Evolutionary conservation across 139 green algal genomes (phyloP), one percentile per base, ranked within the genome.

Genomic region (Chlamydomonas eustigma): DNA sequence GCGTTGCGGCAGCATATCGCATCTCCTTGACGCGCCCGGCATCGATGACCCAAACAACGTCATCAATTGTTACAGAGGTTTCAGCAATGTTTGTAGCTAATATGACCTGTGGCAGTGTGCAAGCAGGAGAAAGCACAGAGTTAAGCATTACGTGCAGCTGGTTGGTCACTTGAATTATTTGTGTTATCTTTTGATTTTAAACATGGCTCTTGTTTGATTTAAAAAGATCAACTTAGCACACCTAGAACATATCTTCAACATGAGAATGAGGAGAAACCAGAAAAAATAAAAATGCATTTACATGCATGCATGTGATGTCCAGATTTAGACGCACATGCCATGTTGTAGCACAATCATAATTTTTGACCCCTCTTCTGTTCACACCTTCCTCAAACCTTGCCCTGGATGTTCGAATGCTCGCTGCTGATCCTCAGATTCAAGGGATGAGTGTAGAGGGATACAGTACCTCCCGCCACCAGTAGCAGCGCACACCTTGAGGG

Each of bases 81-180:
- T 95, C 95, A 2, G 93, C 93, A 68, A 97, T 90, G 85, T 97
- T 97, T 39, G 93, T 97, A 4, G 93, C 84, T 39, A 97, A 87
- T 69, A 97, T 90, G 12, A 98, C 78, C 81, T 58, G 44, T 18
- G 18, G n/a, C n/a, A n/a, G n/a, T n/a, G n/a, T n/a, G n/a, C n/a
- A n/a, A n/a, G n/a, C n/a, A n/a, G n/a, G n/a, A n/a, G n/a, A n/a
- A n/a, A n/a, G n/a, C n/a, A n/a, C n/a, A n/a, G n/a, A n/a, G n/a
- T n/a, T n/a, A n/a, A n/a, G n/a, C n/a, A n/a, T n/a, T n/a, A n/a
- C n/a, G n/a, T n/a, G n/a, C n/a, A n/a, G n/a, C n/a, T n/a, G n/a
- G n/a, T n/a, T n/a, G n/a, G n/a, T n/a, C n/a, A n/a, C n/a, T n/a
- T n/a, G n/a, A n/a, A n/a, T n/a, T n/a, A n/a, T n/a, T n/a, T n/a